Evolutionary conservation across 345 rosid species (phyloP).

Genomic region (Eucalyptus sp.): DNA sequence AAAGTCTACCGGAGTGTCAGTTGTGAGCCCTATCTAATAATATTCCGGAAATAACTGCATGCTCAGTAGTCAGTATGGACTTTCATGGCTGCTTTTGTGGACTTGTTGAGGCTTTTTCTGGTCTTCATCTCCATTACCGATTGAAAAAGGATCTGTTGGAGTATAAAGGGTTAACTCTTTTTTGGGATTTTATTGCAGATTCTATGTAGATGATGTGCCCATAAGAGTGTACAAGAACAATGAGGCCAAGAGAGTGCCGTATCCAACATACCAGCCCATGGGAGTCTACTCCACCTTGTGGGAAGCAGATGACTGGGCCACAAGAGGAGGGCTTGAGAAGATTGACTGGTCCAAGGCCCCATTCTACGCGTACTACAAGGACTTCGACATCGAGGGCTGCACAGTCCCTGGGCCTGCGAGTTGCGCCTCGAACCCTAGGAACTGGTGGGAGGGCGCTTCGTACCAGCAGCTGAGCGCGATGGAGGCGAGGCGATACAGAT

Average conservation of each 20-base stretch:
- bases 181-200: conserved; percentile 15
- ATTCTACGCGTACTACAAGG: conserved; percentile 68
- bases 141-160: background rate
- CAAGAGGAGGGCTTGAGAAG: conserved; percentile 91
- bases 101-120: background rate
- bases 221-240: conserved; percentile 86
- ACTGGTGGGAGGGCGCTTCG: conserved; percentile 76
- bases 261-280: conserved; percentile 76
- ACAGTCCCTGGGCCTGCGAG: conserved; percentile 62
- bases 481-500: conserved; percentile 69
- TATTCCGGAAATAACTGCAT: background rate
- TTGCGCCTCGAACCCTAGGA: conserved; percentile 48
- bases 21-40: background rate
- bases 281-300: conserved; percentile 83
- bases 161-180: background rate
- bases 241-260: conserved; percentile 52
- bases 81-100: background rate
- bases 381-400: conserved; percentile 87
- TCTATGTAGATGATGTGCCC: conserved; percentile 68
- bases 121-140: background rate
- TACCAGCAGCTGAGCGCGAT: conserved; percentile 54
- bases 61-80: background rate
- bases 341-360: conserved; percentile 92
- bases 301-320: conserved; percentile 99
- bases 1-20: background rate